These are phyloP conservation scores for Middelhovenomyces tepae DNA, from an alignment of 805 yeast genomes.

Conservation along the genomic window DNA sequence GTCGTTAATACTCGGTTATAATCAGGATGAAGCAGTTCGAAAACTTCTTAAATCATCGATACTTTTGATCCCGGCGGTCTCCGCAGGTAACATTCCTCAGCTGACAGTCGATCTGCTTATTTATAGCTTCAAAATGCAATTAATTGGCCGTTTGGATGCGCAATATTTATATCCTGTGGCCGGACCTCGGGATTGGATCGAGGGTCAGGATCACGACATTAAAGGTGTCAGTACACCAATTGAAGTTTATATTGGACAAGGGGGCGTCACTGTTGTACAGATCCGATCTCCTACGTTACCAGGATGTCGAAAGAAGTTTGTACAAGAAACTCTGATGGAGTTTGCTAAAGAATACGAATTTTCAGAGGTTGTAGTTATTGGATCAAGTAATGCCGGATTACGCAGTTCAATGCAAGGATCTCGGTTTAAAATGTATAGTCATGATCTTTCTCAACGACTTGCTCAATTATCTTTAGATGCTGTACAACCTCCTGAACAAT, in stretches of 20 bases:
- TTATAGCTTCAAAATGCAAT: constrained; percentile 46
- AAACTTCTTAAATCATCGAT: too few relatives aligned
- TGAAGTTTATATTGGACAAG: constrained; percentile 44
- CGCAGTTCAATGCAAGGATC: constrained; percentile 9
- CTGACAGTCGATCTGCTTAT: constrained; percentile 64
- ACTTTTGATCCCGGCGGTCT: constrained; percentile 62
- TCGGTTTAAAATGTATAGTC: constrained; percentile 1
- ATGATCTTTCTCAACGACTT: constrained; percentile 8
- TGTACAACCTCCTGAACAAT: constrained; percentile 10
- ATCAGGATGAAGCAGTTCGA: too few relatives aligned
- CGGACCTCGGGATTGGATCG: constrained; percentile 58
- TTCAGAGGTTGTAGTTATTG: constrained; percentile 44
- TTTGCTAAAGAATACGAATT: constrained; percentile 37
- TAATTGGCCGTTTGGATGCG: constrained; percentile 51
- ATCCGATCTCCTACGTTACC: constrained; percentile 82
- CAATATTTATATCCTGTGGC: constrained; percentile 68
- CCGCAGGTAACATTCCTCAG: constrained; percentile 89
- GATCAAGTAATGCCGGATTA: constrained; percentile 64
- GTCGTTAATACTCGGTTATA: too few relatives aligned
- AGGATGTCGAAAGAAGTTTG: constrained; percentile 42
- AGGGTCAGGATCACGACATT: constrained; percentile 14
- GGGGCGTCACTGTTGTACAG: constrained; percentile 53
- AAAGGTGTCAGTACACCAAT: constrained; percentile 48
- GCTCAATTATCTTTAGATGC: constrained; percentile 7
- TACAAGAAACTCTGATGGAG: constrained; percentile 42